Evolutionary conservation across 2,329 filamentous ascomycete genomes (phyloP), one percentile per base, ranked within the genome.

Genomic region (Stemphylium beticola): DNA sequence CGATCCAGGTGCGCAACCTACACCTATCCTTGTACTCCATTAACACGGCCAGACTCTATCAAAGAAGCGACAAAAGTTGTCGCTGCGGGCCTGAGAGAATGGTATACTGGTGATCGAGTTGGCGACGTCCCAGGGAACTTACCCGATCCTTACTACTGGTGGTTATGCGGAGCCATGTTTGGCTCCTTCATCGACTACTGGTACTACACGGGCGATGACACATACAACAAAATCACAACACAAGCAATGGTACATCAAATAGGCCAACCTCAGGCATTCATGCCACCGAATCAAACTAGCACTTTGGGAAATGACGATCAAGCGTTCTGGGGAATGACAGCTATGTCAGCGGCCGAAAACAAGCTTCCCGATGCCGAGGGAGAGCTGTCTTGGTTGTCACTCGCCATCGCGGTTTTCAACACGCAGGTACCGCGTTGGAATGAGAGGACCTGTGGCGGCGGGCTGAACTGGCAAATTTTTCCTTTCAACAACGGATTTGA

Each of bases 401-500:
- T 93, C 22, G 84, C 84, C 7, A 79, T 82, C 61, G 89, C 88
- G 55, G 84, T 90, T 24, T 93, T 90, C 81, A 87, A 91, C 71
- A 81, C 82, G 22, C 87, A 92, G 69, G 81, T 79, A 4, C 72
- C 71, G 20, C 84, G 91, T 40, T 93, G 91, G 91, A 86, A 92
- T 68, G 79, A 76, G 0, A 76, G 78, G 0, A 74, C 77, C 38
- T 93, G 91, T 67, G 81, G 80, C 22, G 91, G 90, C 49, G 91
- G 90, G 18, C 57, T 64, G 10, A 64, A 65, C 43, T 92, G 89
- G 89, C 91, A 95, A 77, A 91, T 95, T 60, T 92, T 87, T 71
- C 74, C 81, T 1, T 84, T 82, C 62, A 92, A 93, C 70, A 87
- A 86, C 58, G 91, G 91, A 14, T 86, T 91, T 68, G 81, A 85